A percentile compares a stretch with the other conserved stretches of the same genome.
Conservation (phyloP, 2,329 filamentous ascomycete genomes). For the Exophiala calicioides region DNA sequence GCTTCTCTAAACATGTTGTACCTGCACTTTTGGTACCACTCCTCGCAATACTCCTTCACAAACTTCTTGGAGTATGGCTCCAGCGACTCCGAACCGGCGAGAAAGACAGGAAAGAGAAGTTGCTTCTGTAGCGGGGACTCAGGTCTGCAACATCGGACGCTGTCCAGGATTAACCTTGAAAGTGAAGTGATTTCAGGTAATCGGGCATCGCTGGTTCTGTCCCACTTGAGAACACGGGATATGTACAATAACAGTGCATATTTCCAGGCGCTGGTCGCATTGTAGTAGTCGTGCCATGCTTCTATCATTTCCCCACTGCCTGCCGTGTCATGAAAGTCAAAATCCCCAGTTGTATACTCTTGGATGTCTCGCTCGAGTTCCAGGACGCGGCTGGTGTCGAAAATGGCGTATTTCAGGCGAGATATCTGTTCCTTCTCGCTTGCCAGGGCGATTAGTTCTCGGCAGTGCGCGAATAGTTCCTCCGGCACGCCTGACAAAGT, state of each 20-base stretch:
- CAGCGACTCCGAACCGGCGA: conserved; percentile 38
- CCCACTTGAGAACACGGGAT: conserved; percentile 35
- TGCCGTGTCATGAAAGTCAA: too few species aligned
- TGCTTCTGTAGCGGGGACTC: conserved; percentile 40
- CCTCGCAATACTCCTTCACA: conserved; percentile 35
- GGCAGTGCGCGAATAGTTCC: too few species aligned
- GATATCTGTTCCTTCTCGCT: too few species aligned
- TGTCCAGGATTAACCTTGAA: conserved; percentile 35
- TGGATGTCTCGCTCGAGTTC: too few species aligned
- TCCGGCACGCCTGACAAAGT: too few species aligned
- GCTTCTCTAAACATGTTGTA: conserved; percentile 42
- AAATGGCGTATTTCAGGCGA: too few species aligned
- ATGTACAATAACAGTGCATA: conserved; percentile 39
- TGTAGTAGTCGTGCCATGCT: too few species aligned
- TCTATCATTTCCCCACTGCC: too few species aligned
- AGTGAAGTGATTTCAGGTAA: conserved; percentile 27
- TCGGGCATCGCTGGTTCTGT: conserved; percentile 4
- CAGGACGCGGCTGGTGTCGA: too few species aligned
- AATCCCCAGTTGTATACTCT: too few species aligned
- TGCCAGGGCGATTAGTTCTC: too few species aligned
- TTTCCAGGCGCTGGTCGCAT: conserved; percentile 33
- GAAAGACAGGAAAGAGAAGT: conserved; percentile 40
- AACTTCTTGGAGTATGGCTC: conserved; percentile 22
- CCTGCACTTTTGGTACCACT: conserved; percentile 37
- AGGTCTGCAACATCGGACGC: conserved; percentile 35